Evolutionary conservation across 768 basidiomycete genomes (phyloP), one percentile per base, ranked within the genome.

Genomic region (Boletus bicolor): DNA sequence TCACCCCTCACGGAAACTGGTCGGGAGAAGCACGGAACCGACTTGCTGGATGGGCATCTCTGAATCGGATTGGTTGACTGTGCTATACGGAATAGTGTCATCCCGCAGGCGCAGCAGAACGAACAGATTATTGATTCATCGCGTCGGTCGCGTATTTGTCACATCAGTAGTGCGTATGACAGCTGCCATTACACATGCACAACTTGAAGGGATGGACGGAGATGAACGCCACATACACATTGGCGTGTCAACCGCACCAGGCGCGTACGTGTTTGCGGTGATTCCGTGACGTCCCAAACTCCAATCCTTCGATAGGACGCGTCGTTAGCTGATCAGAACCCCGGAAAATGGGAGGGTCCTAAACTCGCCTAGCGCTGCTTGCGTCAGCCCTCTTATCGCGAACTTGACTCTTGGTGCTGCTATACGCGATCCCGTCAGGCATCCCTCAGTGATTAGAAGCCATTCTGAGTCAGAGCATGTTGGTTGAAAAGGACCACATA

Each of bases 241-340:
- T 11, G 44, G 44, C 9, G 44, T 60, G 19, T 53, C 36, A 30
- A 54, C 58, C 17, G 45, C 61, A 7, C 61, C 61, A 4, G 51
- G 66, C 2, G 42, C 76, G 48, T 77, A 77, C 2, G 75, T 71
- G 37, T 79, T 79, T 17, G 77, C 76, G 1, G 73, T 77, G 36
- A 79, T 79, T 7, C 63, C 64, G 52, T 77, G 57, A 28, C 57
- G 58, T 8, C 68, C 76, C 4, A 77, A 24, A 61, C 57, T 78
- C 76, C 19, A 62, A 38, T 0, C 77, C 76, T 78, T 26, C 21
- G 21, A 14, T 39, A 14, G 39, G n/a, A 12, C 6, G 37, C 24
- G 0, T 24, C 21, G 30, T 21, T 30, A 50, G 10, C 11, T 8
- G 46, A 44, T 9, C 14, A 32, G 32, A 21, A 26, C 4, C 11